Conservation (phyloP, 768 basidiomycete species). For the Agrocybe praecox region DNA sequence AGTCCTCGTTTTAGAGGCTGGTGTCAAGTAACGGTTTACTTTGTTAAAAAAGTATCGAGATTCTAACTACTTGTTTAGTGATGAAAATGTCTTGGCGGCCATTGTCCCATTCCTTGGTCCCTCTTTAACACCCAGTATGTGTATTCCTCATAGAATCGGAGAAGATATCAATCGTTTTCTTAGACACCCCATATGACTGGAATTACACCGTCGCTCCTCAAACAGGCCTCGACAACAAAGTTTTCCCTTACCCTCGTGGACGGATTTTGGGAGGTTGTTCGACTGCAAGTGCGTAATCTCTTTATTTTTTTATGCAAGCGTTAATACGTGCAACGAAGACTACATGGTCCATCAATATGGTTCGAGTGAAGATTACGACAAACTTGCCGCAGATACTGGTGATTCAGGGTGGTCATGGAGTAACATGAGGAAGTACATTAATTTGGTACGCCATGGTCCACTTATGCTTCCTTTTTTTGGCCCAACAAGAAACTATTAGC, state of each 20-base stretch:
- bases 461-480: background rate
- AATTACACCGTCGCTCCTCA: conserved; percentile 28
- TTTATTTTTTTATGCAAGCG: background rate
- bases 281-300: conserved; percentile 27
- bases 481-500: conserved; percentile 16
- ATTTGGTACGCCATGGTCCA: conserved; percentile 16
- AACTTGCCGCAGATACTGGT: conserved; percentile 45
- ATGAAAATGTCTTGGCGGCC: conserved; percentile 21
- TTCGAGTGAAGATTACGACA: conserved; percentile 48
- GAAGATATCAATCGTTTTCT: too few relatives aligned
- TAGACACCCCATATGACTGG: conserved; percentile 25
- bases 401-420: conserved; percentile 47
- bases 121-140: conserved; percentile 21
- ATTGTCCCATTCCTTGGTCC: conserved; percentile 24
- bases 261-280: conserved; percentile 29
- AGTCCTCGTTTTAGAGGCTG: conserved; percentile 58
- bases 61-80: conserved; percentile 10
- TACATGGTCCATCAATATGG: conserved; percentile 30
- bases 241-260: conserved; percentile 25
- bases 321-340: conserved; percentile 9
- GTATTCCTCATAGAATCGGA: background rate
- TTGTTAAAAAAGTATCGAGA: background rate
- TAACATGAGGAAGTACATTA: conserved; percentile 24
- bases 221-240: conserved; percentile 20
- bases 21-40: conserved; percentile 19